Evolutionary conservation across 108 stramenopile genomes (phyloP).

Genomic region (Discostella pseudostelligera): DNA sequence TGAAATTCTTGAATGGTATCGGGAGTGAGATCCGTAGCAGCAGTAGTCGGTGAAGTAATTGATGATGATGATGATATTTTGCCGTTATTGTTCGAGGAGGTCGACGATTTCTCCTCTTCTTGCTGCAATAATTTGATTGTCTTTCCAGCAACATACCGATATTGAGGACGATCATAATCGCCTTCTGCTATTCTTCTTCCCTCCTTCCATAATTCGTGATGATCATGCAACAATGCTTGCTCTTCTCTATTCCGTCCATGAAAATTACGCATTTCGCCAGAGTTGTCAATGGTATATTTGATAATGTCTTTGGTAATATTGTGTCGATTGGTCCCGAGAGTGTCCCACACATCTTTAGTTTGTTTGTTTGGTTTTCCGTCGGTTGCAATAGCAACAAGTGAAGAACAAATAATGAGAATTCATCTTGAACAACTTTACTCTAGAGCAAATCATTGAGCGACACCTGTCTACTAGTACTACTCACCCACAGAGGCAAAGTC

Average conservation of each 20-base stretch:
- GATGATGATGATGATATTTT: background rate
- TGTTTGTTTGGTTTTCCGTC: slow-evolving; percentile 1
- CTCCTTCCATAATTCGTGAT: slow-evolving; percentile 42
- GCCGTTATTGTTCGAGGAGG: background rate
- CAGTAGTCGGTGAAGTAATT: slow-evolving; percentile 18
- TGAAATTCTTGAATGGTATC: slow-evolving; percentile 58
- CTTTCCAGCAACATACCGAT: too few species aligned
- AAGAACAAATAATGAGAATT: background rate
- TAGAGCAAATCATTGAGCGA: too few species aligned
- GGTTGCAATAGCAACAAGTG: background rate
- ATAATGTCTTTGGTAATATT: slow-evolving; percentile 96
- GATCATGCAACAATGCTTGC: slow-evolving; percentile 68
- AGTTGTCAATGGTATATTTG: slow-evolving; percentile 93
- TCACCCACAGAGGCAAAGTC: slow-evolving; percentile 84
- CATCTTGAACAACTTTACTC: background rate
- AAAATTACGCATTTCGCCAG: slow-evolving; percentile 72
- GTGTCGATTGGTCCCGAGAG: slow-evolving; percentile 90
- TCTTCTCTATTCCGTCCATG: slow-evolving; percentile 90
- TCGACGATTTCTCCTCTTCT: slow-evolving; percentile 37
- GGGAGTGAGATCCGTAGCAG: slow-evolving; percentile 51
- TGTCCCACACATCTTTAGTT: slow-evolving; percentile 74
- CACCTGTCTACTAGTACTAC: too few species aligned
- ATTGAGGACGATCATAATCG: slow-evolving; percentile 3
- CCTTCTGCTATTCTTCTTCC: slow-evolving; percentile 53
- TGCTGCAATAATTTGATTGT: slow-evolving; percentile 17